Conservation (phyloP, 331 rosid species). For the Rosa hybrid region DNA sequence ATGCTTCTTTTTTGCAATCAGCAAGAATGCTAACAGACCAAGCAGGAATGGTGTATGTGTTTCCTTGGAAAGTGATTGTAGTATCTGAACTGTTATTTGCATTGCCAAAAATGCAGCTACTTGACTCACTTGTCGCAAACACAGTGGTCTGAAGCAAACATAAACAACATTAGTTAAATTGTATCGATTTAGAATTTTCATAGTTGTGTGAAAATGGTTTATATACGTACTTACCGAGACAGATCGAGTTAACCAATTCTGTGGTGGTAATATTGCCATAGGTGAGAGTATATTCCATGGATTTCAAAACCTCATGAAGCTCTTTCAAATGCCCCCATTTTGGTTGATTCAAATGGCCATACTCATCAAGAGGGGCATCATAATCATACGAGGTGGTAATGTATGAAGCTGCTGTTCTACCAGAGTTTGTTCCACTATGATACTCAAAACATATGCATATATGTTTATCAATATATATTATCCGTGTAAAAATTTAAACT, state of each 20-base stretch:
- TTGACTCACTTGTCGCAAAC: constrained; percentile 29
- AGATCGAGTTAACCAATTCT: background rate
- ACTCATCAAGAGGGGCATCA: constrained; percentile 53
- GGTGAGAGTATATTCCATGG: constrained; percentile 28
- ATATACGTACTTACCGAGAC: constrained; percentile 1
- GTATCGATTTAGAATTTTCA: background rate
- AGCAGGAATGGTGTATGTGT: constrained; percentile 36
- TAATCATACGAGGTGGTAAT: constrained; percentile 45
- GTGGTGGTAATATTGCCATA: constrained; percentile 8
- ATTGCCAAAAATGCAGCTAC: constrained; percentile 48
- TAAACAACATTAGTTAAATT: background rate
- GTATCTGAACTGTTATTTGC: constrained; percentile 37
- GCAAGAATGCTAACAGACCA: constrained; percentile 66
- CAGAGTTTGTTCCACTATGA: constrained; percentile 51
- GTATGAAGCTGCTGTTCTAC: constrained; percentile 40
- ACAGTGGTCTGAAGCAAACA: constrained; percentile 37
- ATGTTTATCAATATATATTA: background rate
- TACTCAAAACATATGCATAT: constrained; percentile 17
- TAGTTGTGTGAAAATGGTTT: background rate
- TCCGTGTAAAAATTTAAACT: background rate
- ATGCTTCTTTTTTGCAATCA: constrained; percentile 38
- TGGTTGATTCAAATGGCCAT: constrained; percentile 47
- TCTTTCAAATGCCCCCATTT: constrained; percentile 50
- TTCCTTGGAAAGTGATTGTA: constrained; percentile 37
- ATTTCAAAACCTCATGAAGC: constrained; percentile 26